phyloP scores from a whole-genome alignment of 1,139 yeast genomes.

The Saccharomyces hybrid region DNA sequence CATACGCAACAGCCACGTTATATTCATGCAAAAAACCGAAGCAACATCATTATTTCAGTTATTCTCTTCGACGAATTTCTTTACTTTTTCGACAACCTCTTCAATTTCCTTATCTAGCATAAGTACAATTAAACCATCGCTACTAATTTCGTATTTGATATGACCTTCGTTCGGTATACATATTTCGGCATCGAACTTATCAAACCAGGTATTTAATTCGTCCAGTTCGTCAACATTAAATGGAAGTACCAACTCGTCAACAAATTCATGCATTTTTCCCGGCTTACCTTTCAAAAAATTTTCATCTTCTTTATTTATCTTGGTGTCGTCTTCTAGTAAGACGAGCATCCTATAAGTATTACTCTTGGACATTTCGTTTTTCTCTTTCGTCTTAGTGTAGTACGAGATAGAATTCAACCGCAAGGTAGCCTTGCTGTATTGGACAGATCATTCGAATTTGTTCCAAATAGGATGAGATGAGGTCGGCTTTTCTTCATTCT shows the following conservation, averaged over 20 bases:
- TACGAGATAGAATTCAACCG: neutral
- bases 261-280: constrained; percentile 27
- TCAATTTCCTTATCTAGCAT: constrained; percentile 37
- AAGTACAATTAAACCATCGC: constrained; percentile 61
- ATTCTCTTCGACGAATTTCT: constrained; percentile 19
- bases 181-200: constrained; percentile 49
- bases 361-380: neutral
- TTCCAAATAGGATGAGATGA: neutral
- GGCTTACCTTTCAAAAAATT: constrained; percentile 6
- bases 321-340: constrained; percentile 16
- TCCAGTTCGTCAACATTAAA: constrained; percentile 46
- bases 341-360: constrained; percentile 22
- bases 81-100: constrained; percentile 24
- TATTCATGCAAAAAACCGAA: neutral
- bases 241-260: constrained; percentile 28
- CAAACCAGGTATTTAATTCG: constrained; percentile 53
- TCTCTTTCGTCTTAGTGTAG: neutral
- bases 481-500: neutral
- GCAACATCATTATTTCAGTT: neutral
- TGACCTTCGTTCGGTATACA: constrained; percentile 62
- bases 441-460: neutral
- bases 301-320: constrained; percentile 4
- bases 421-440: neutral
- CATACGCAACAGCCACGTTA: neutral
- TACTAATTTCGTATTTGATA: constrained; percentile 63